These are phyloP conservation scores for Iris macrosiphon DNA, from an alignment of 106 monocot genomes.

Conservation along the genomic window DNA sequence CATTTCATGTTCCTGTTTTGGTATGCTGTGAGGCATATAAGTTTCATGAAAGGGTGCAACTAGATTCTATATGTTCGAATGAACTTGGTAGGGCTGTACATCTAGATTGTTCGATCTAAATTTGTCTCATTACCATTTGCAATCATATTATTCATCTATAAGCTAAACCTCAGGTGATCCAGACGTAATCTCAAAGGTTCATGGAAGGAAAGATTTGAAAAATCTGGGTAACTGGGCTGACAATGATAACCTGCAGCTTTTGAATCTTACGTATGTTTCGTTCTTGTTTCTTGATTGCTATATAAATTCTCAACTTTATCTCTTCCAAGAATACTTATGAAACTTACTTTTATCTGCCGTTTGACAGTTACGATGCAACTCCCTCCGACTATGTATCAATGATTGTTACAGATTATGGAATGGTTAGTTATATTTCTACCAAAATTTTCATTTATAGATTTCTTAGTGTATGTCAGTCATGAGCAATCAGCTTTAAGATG, in stretches of 20 bases:
- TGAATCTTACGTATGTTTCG: conserved; percentile 78
- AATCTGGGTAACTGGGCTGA: conserved; percentile 57
- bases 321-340: not conserved
- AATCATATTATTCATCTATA: no score
- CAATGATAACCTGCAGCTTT: conserved; percentile 83
- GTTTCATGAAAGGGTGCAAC: conserved; percentile 93
- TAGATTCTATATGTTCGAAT: conserved; percentile 98
- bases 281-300: not conserved
- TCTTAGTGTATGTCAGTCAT: not conserved
- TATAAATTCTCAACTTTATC: not conserved
- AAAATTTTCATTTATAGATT: not conserved
- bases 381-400: conserved; percentile 91
- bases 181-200: conserved; percentile 71
- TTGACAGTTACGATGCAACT: conserved; percentile 85
- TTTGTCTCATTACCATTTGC: no score
- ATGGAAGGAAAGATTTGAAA: conserved; percentile 54
- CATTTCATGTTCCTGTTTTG: conserved; percentile 82
- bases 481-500: not conserved
- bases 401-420: conserved; percentile 97
- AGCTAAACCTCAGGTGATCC: conserved; percentile 60
- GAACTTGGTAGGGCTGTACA: conserved; percentile 64
- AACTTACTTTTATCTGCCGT: conserved; percentile 4
- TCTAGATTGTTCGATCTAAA: no score
- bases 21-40: conserved; percentile 99
- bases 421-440: conserved; percentile 39